phyloP scores from a whole-genome alignment of 1,139 yeast species.

The Hemisphaericaspora subhashii region DNA sequence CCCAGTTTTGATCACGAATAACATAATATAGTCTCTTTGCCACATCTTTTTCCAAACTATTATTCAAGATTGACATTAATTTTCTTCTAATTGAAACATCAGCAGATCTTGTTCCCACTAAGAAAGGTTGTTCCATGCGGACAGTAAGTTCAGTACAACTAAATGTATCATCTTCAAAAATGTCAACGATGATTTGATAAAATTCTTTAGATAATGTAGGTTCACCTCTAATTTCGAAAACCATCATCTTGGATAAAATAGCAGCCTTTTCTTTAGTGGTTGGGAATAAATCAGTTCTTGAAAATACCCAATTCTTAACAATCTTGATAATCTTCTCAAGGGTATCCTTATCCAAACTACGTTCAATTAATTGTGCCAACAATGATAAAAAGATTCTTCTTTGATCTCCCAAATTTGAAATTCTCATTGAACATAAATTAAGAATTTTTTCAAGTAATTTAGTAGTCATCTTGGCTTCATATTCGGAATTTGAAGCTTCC shows the following conservation, averaged over 20 bases:
- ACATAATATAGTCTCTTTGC: conserved; percentile 81
- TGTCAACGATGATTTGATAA: conserved; percentile 82
- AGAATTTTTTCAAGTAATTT: conserved; percentile 73
- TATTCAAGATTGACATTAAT: conserved; percentile 77
- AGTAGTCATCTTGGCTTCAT: conserved; percentile 78
- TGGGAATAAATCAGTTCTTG: conserved; percentile 82
- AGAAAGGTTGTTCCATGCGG: conserved; percentile 94
- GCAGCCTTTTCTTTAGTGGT: conserved; percentile 97
- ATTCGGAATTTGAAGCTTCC: conserved; percentile 38
- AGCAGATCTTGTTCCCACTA: conserved; percentile 86
- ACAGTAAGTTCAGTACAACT: conserved; percentile 89
- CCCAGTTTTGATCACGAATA: conserved; percentile 95
- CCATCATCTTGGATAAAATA: conserved; percentile 88
- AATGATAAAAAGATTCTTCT: conserved; percentile 83
- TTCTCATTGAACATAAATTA: conserved; percentile 76
- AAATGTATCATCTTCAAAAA: conserved; percentile 79
- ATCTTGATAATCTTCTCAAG: conserved; percentile 74
- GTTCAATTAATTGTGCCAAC: conserved; percentile 85
- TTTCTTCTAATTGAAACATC: conserved; percentile 75
- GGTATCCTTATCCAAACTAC: conserved; percentile 77
- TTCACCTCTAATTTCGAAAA: conserved; percentile 86
- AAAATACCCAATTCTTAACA: conserved; percentile 88
- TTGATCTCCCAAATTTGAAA: conserved; percentile 86
- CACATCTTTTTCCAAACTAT: conserved; percentile 77
- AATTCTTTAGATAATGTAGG: conserved; percentile 76